Conservation (phyloP, 306 rosid species). For the Quercus bicolor region DNA sequence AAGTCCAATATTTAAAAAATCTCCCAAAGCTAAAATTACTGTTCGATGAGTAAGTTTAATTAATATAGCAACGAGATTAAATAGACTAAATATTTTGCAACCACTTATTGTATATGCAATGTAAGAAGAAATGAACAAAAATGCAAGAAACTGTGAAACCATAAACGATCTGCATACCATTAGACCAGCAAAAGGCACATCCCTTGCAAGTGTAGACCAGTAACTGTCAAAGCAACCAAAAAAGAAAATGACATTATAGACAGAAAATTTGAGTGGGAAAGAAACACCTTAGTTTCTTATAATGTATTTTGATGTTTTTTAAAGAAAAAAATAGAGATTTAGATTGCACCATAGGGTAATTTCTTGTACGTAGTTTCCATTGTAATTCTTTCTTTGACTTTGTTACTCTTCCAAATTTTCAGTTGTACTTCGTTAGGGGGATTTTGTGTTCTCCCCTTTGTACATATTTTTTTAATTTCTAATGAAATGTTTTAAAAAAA, state of each 20-base stretch:
- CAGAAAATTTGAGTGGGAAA: neutral
- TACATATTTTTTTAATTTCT: neutral
- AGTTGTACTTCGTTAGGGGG: neutral
- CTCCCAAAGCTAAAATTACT: neutral
- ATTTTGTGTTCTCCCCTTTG: neutral
- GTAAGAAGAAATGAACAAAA: neutral
- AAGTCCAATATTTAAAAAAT: neutral
- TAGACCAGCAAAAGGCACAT: conserved; percentile 89
- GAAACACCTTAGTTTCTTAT: too few relatives aligned
- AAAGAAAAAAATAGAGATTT: too few relatives aligned
- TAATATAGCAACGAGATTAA: neutral
- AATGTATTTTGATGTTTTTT: too few relatives aligned
- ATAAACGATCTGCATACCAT: conserved; percentile 48
- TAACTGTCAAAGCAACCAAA: conserved; percentile 50
- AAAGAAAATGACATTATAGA: conserved; percentile 14
- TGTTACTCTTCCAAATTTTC: neutral
- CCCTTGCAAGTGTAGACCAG: conserved; percentile 85
- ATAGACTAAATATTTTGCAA: conserved; percentile 1
- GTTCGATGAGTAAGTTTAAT: neutral
- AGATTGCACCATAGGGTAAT: too few relatives aligned
- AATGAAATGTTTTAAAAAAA: neutral
- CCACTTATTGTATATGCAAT: neutral
- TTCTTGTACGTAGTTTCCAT: too few relatives aligned
- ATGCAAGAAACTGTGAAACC: neutral
- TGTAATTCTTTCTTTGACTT: too few relatives aligned